These are phyloP conservation scores for Pseudopithomyces chartarum DNA, from an alignment of 2,329 filamentous ascomycete species.

Conservation along the genomic window DNA sequence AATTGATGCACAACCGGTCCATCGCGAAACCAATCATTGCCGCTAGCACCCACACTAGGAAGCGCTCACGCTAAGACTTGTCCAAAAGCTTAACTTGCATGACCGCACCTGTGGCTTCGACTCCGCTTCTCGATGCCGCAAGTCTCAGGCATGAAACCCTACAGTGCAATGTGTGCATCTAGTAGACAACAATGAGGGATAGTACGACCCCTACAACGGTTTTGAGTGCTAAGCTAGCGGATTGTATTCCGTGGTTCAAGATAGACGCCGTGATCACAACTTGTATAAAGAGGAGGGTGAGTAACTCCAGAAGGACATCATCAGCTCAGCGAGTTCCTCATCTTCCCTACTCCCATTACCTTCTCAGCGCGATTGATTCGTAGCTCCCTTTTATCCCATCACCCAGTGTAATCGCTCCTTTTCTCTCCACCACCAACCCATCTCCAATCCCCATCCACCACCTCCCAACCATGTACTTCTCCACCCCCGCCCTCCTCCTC, in stretches of 20 bases:
- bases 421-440: not conserved
- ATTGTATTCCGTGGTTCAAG: not conserved
- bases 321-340: conserved; percentile 9
- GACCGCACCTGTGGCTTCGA: not conserved
- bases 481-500: not conserved
- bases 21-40: not conserved
- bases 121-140: conserved; percentile 10
- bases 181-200: not conserved
- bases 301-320: not conserved
- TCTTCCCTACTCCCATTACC: conserved; percentile 1
- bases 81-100: conserved; percentile 4
- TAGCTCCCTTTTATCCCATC: not conserved
- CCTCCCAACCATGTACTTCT: not conserved
- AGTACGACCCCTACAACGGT: not conserved
- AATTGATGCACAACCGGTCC: not conserved
- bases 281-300: not conserved
- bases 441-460: not conserved
- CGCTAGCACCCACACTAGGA: not conserved
- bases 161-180: not conserved
- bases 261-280: not conserved
- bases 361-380: conserved; percentile 1
- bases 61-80: not conserved
- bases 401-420: not conserved
- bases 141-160: conserved; percentile 11
- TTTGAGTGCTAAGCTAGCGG: not conserved